Evolutionary conservation across 768 basidiomycete species (phyloP), one percentile per base, ranked within the genome.

Genomic region (Pseudohyphozyma bogoriensis): DNA sequence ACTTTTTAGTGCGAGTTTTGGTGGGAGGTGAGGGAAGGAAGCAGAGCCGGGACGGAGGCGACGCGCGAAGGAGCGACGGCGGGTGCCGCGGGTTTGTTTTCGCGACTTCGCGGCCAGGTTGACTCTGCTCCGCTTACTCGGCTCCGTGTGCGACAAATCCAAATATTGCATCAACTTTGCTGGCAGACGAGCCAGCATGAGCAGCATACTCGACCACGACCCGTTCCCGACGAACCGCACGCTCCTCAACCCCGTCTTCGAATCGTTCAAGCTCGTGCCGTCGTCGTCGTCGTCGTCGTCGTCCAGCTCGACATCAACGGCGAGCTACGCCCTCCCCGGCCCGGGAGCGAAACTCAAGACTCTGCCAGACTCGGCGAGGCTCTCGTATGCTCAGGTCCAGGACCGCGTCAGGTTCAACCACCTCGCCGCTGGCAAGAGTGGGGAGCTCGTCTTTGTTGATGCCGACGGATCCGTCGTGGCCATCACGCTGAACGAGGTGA

Each of bases 171-270:
- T n/a, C n/a, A n/a, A n/a, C n/a, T n/a, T n/a, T n/a, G n/a, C n/a
- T n/a, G n/a, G n/a, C n/a, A n/a, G n/a, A n/a, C n/a, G n/a, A n/a
- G n/a, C n/a, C n/a, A n/a, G n/a, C n/a, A n/a, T n/a, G n/a, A n/a
- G n/a, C n/a, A n/a, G n/a, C n/a, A n/a, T n/a, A n/a, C n/a, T n/a
- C n/a, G n/a, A n/a, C n/a, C n/a, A n/a, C n/a, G n/a, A n/a, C 32
- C 51, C 61, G 1, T 66, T 66, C 56, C 36, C 59, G 11, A 37
- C 66, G 2, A 18, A 32, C 4, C 55, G 64, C 11, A 9, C 32
- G 7, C 64, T 67, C 4, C 58, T 62, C 31, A 63, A 63, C 31
- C 58, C 66, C 28, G 61, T 63, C 36, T 69, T 69, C 50, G 66
- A 69, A 44, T 51, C 58, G 26, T 69, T 67, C 64, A 67, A 69